Evolutionary conservation across 2,329 filamentous ascomycete genomes (phyloP).

Genomic region (Sarocladium brachiariae): DNA sequence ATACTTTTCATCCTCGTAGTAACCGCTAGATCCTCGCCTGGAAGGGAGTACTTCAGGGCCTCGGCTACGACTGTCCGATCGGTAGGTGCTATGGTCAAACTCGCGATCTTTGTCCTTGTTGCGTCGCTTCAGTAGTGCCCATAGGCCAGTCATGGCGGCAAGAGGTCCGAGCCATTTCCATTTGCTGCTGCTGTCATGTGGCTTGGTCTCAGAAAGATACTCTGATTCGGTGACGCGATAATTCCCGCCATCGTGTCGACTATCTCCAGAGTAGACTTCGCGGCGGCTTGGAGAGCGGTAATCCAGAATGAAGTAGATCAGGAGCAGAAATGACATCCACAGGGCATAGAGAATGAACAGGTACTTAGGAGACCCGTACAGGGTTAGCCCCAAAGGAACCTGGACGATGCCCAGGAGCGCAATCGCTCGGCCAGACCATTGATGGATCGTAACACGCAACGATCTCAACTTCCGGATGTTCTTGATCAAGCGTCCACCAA

Average conservation of each 20-base stretch:
- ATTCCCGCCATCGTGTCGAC: constrained; percentile 26
- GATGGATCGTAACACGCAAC: constrained; percentile 62
- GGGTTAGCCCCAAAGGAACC: constrained; percentile 78
- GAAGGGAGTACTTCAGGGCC: constrained; percentile 46
- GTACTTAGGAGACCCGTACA: constrained; percentile 83
- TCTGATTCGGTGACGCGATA: constrained; percentile 32
- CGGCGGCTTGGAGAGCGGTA: constrained; percentile 55
- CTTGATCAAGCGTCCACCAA: constrained; percentile 60
- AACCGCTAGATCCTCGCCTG: constrained; percentile 48
- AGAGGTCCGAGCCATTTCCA: constrained; percentile 45
- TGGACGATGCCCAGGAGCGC: constrained; percentile 80
- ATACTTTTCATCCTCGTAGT: constrained; percentile 58
- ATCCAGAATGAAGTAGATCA: constrained; percentile 73
- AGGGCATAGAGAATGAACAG: constrained; percentile 83
- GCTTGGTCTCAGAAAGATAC: constrained; percentile 27
- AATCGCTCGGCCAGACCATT: constrained; percentile 76
- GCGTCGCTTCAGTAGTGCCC: constrained; percentile 38
- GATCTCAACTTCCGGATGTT: constrained; percentile 43
- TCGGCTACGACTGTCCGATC: constrained; percentile 28
- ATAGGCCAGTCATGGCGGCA: constrained; percentile 43
- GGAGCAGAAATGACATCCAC: constrained; percentile 65
- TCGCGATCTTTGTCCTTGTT: constrained; percentile 34
- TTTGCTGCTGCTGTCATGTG: constrained; percentile 24
- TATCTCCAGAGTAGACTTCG: constrained; percentile 42
- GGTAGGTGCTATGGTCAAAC: constrained; percentile 33